Evolutionary conservation across 805 yeast species (phyloP).

Genomic region (Pichia thaimueangensis): DNA sequence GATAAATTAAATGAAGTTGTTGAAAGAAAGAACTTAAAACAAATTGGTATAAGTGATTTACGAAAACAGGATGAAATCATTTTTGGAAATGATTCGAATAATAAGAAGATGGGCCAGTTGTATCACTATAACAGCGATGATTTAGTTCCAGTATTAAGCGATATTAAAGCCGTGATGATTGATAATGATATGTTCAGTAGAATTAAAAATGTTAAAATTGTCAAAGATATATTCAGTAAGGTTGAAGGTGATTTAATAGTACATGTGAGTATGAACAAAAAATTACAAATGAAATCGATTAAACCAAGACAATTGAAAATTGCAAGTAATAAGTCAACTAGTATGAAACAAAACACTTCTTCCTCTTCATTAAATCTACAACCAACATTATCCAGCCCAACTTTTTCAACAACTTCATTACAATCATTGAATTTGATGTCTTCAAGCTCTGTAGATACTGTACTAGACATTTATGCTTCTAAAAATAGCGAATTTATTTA

Average conservation of each 20-base stretch:
- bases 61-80: conserved; percentile 15
- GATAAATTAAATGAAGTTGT: conserved; percentile 11
- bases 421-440: neutral
- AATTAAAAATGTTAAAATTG: conserved; percentile 2
- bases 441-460: neutral
- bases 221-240: conserved; percentile 15
- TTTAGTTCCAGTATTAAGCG: conserved; percentile 6
- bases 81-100: conserved; percentile 5
- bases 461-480: too few relatives aligned
- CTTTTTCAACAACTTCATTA: conserved; percentile 3
- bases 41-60: conserved; percentile 6
- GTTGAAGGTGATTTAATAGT: conserved; percentile 12
- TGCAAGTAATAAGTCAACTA: neutral
- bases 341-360: neutral
- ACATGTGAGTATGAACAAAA: conserved; percentile 4
- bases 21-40: conserved; percentile 11
- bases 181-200: conserved; percentile 1
- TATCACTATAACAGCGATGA: neutral
- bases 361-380: neutral
- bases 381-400: neutral
- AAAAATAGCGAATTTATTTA: too few relatives aligned
- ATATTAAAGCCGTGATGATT: conserved; percentile 1
- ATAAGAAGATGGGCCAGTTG: conserved; percentile 1
- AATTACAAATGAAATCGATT: conserved; percentile 10
- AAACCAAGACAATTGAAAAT: conserved; percentile 10